Evolutionary conservation across 257 asterid genomes (phyloP), one percentile per base, ranked within the genome.

Genomic region (Gardenia jasminoides): DNA sequence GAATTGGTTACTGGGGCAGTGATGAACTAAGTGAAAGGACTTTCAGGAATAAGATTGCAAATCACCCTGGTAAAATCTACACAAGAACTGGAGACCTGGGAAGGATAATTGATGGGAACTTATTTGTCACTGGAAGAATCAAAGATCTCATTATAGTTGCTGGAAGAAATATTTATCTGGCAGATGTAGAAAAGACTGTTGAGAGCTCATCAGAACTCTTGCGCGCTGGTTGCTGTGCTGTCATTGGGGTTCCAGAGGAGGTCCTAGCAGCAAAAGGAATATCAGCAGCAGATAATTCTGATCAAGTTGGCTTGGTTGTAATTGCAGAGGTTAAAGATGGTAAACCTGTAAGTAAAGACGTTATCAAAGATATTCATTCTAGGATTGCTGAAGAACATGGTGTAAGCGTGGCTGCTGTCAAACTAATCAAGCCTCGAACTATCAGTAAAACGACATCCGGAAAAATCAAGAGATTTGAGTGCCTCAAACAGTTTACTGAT

Each of bases 181-280:
- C 93, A 70, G 97, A 92, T 83, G 91, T 91, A 17, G 97, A 92
- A 67, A 92, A 92, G 87, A 92, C 97, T 2, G 92, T 92, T 10
- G 97, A 92, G 84, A 84, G 88, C 83, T 90, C 97, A 0, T 92
- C 91, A 43, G 93, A 92, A 59, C 84, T 86, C 77, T 81, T 92
- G 7, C 96, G 97, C 54, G 93, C 96, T 0, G 97, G 97, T 31
- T 92, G 97, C 64, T 91, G 97, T 36, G 97, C 97, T 67, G 96
- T 88, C 70, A 87, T 92, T 67, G 96, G 92, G 61, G 97, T 92
- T 76, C 89, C 97, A 1, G 97, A 92, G 76, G 97, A 92, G 81
- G 79, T 87, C 81, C 80, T 92, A 78, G 83, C 88, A 20, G 72
- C 90, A 16, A 91, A 91, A 82, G 97, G 97, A 78, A 66, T 92